Evolutionary conservation across 768 basidiomycete genomes (phyloP).

Genomic region (Tylopilus felleus): DNA sequence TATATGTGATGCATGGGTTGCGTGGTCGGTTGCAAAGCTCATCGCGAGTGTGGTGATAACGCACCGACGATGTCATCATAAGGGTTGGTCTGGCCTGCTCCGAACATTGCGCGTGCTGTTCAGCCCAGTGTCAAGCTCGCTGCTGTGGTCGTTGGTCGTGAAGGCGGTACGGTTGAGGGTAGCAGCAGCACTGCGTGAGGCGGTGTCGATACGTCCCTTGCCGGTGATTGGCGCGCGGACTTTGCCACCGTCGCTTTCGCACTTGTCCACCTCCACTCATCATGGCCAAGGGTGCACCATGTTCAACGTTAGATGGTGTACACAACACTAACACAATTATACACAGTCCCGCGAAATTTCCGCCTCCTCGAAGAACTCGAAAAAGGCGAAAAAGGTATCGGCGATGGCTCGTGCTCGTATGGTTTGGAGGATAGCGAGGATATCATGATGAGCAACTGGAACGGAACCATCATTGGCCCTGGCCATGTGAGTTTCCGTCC

Average conservation of each 20-base stretch:
- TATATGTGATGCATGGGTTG: slow-evolving; percentile 35
- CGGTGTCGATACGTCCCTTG: slow-evolving; percentile 22
- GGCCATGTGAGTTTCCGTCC: slow-evolving; percentile 72
- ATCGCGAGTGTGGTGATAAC: slow-evolving; percentile 31
- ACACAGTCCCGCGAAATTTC: slow-evolving; percentile 91
- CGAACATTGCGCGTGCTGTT: slow-evolving; percentile 54
- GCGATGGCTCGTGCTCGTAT: slow-evolving; percentile 96
- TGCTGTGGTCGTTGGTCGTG: slow-evolving; percentile 16
- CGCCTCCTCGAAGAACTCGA: slow-evolving; percentile 96
- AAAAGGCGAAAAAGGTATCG: slow-evolving; percentile 99
- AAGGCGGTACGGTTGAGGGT: slow-evolving; percentile 7
- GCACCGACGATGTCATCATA: slow-evolving; percentile 92
- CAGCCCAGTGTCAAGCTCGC: slow-evolving; percentile 4
- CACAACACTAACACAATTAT: background rate
- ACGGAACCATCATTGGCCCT: slow-evolving; percentile 97
- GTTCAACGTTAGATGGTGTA: background rate
- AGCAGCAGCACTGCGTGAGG: slow-evolving; percentile 31
- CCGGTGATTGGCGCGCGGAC: slow-evolving; percentile 12
- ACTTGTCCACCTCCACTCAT: slow-evolving; percentile 8
- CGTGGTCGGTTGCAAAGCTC: slow-evolving; percentile 4
- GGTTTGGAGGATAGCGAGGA: slow-evolving; percentile 95
- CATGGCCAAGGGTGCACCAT: slow-evolving; percentile 53
- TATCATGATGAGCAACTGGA: slow-evolving; percentile 98
- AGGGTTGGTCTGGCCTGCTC: slow-evolving; percentile 59
- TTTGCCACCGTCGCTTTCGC: background rate